Base-by-base conservation (phyloP, 768 basidiomycete species). In the Tylopilus plumbeoviolaceoides region DNA sequence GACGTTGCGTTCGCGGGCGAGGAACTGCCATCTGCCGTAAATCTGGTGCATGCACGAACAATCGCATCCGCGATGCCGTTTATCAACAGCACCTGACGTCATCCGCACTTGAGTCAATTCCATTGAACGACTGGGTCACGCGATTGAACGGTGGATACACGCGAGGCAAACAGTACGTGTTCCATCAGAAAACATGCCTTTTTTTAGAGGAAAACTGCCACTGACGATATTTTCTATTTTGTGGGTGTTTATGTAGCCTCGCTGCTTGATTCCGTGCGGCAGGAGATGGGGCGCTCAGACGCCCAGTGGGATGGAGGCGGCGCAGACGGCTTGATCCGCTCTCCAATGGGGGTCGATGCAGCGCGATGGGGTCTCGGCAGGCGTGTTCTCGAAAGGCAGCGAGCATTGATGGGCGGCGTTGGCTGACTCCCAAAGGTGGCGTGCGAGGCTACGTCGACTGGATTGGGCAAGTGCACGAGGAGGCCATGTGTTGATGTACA, bases 191-290 rank as follows among this genome's bases (percentile, higher is more conserved):
- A 6, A 4, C 25, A 63, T 7, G 5, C 23, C 36, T 17, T 42
- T 77, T 51, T 73, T 47, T 3, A 20, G 25, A 77, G 58, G 73
- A 18, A 31, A 30, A 20, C 10, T 79, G 47, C 62, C 44, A 59
- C 59, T 48, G 38, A 48, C 44, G 28, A 40, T 31, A 17, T 15
- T 28, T 33, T 28, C 20, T 38, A 38, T 45, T 57, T 31, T 18
- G 7, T 50, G 20, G 3, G 15, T 44, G 36, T 50, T 15, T 10
- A 18, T 44, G 36, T 20, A 45, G 72, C 72, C 70, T 47, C 69
- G 49, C 56, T 72, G 23, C 43, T 72, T 30, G 35, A 36, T 6
- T 39, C 20, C 18, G 11, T 39, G 20, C 18, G 11, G 3, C 5
- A 7, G 39, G 36, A 6, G 36, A 38, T 14, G 39, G 1, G 7